These are phyloP conservation scores for Trypanosoma avium DNA, from an alignment of 208 protist species.

Conservation along the genomic window DNA sequence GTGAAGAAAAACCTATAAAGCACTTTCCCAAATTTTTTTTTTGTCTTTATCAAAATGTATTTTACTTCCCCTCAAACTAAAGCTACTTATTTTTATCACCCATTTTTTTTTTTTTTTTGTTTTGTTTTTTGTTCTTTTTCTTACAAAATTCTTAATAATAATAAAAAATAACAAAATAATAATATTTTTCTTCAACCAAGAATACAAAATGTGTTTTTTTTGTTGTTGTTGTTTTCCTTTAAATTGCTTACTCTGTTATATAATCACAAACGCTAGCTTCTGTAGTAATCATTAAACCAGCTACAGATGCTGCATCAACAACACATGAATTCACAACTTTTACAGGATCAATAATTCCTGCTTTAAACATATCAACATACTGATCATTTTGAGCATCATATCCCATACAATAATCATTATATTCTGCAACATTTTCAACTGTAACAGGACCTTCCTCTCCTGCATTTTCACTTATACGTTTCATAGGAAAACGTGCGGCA, in stretches of 20 bases:
- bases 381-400: slow-evolving; percentile 95
- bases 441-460: slow-evolving; percentile 97
- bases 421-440: slow-evolving; percentile 95
- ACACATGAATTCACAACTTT: slow-evolving; percentile 99
- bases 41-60: no score
- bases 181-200: background rate
- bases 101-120: background rate
- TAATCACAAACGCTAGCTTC: slow-evolving; percentile 97
- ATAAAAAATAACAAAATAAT: no score
- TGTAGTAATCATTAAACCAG: slow-evolving; percentile 99
- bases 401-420: slow-evolving; percentile 88
- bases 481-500: slow-evolving; percentile 87
- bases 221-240: slow-evolving; percentile 5
- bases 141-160: no score
- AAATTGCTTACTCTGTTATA: slow-evolving; percentile 7
- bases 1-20: no score
- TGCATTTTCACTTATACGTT: slow-evolving; percentile 98
- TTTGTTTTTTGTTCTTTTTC: background rate
- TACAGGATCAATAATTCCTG: slow-evolving; percentile 99
- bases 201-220: background rate
- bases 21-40: no score
- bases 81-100: background rate
- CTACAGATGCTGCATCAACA: slow-evolving; percentile 96
- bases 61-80: background rate
- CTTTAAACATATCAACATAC: slow-evolving; percentile 98